Evolutionary conservation across 192 early-diverging fungal genomes (phyloP).

Genomic region (Backusella mclennaniae): DNA sequence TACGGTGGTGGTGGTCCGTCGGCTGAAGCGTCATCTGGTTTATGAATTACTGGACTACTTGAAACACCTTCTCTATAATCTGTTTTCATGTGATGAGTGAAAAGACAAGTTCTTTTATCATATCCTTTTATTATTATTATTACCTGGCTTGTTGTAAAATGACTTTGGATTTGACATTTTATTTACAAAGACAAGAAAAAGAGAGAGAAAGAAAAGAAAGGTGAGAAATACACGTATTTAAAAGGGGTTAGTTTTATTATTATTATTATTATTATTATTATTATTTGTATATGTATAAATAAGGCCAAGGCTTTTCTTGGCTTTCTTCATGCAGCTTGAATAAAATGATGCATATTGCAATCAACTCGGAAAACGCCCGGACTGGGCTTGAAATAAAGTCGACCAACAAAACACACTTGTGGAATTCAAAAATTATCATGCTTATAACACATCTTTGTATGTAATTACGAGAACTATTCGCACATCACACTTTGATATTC

Average conservation of each 20-base stretch:
- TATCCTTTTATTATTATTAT: neutral
- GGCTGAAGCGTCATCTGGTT: slow-evolving; percentile 7
- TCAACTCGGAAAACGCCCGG: neutral
- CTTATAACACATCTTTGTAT: neutral
- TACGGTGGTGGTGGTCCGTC: neutral
- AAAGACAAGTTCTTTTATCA: neutral
- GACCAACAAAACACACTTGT: neutral
- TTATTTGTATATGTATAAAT: neutral
- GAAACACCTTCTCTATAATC: neutral
- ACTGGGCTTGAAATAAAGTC: neutral
- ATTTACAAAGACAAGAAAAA: neutral
- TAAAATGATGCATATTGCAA: neutral
- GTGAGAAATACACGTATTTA: neutral
- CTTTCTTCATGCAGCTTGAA: slow-evolving; percentile 2
- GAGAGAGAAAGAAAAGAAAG: neutral
- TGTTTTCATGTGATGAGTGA: neutral
- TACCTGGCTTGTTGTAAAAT: slow-evolving; percentile 15
- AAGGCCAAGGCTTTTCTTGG: neutral
- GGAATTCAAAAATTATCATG: neutral
- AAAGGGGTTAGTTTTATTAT: neutral
- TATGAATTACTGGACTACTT: neutral
- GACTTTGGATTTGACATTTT: slow-evolving; percentile 12
- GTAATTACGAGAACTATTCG: neutral
- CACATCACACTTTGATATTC: neutral
- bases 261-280: neutral